These are phyloP conservation scores for Barnettozyma californica DNA, from an alignment of 805 yeast genomes.

Conservation along the genomic window DNA sequence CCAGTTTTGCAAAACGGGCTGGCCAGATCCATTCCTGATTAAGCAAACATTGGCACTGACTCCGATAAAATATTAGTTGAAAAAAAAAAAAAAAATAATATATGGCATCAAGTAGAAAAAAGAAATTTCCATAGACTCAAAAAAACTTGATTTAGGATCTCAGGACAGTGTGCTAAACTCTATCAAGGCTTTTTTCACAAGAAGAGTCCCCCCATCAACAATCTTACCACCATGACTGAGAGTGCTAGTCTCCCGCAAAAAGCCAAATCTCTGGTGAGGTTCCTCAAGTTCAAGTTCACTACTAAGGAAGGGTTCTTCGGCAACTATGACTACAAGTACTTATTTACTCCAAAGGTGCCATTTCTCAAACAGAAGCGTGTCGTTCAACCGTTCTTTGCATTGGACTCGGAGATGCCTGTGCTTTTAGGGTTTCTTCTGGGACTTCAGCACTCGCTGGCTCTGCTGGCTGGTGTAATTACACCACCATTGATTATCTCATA, in stretches of 20 bases:
- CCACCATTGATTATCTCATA: constrained; percentile 74
- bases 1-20: no score
- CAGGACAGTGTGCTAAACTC: no score
- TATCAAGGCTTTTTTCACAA: no score
- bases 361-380: constrained; percentile 41
- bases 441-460: constrained; percentile 80
- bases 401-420: constrained; percentile 76
- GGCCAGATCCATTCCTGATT: no score
- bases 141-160: not conserved
- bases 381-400: constrained; percentile 77
- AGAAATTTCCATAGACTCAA: not conserved
- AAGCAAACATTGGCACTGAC: not conserved
- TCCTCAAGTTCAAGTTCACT: constrained; percentile 30
- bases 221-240: not conserved
- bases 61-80: no score
- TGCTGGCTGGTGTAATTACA: constrained; percentile 87
- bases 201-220: no score
- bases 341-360: constrained; percentile 79
- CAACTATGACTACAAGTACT: constrained; percentile 73
- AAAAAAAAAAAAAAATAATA: no score
- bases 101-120: not conserved
- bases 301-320: constrained; percentile 83
- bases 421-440: constrained; percentile 73
- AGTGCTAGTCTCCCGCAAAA: not conserved
- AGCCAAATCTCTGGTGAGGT: not conserved